A percentile compares a stretch with the other conserved stretches of the same genome.
phyloP scores from a whole-genome alignment of 257 asterid species.

The Cordia subcordata region DNA sequence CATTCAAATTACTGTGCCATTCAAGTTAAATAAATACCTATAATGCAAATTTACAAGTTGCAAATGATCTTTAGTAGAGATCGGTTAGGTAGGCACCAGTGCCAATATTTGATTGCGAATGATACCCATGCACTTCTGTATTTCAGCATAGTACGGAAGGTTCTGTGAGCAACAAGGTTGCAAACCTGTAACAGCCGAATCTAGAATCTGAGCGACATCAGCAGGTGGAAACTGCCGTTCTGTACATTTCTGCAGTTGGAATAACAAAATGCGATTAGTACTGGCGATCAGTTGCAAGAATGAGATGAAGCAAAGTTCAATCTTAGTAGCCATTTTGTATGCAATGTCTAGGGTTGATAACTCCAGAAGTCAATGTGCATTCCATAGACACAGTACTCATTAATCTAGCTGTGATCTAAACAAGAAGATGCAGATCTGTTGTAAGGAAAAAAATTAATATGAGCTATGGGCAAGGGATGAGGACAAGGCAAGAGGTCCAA shows the following conservation, averaged over 20 bases:
- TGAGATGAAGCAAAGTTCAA: too few species aligned
- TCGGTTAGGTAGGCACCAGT: constrained; percentile 61
- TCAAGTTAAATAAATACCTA: constrained; percentile 30
- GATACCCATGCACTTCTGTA: constrained; percentile 93
- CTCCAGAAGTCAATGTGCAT: too few species aligned
- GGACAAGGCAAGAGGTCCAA: not conserved
- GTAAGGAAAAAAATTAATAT: not conserved
- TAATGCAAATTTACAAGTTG: constrained; percentile 22
- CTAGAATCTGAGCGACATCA: constrained; percentile 80
- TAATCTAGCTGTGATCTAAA: not conserved
- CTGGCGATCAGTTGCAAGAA: too few species aligned
- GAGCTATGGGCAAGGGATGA: not conserved
- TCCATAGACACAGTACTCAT: too few species aligned
- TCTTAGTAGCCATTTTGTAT: too few species aligned
- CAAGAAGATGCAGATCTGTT: not conserved
- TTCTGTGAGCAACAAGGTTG: constrained; percentile 79
- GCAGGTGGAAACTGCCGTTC: constrained; percentile 93
- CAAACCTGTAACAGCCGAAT: constrained; percentile 77
- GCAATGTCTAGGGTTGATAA: too few species aligned
- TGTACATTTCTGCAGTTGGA: constrained; percentile 77
- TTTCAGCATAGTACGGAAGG: constrained; percentile 71
- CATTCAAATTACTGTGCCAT: not conserved
- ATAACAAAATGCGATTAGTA: not conserved
- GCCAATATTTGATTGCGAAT: constrained; percentile 95
- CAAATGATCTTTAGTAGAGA: not conserved